Base-by-base conservation (phyloP, 176 grass and related monocot species). In the Oryza glumipatula region DNA sequence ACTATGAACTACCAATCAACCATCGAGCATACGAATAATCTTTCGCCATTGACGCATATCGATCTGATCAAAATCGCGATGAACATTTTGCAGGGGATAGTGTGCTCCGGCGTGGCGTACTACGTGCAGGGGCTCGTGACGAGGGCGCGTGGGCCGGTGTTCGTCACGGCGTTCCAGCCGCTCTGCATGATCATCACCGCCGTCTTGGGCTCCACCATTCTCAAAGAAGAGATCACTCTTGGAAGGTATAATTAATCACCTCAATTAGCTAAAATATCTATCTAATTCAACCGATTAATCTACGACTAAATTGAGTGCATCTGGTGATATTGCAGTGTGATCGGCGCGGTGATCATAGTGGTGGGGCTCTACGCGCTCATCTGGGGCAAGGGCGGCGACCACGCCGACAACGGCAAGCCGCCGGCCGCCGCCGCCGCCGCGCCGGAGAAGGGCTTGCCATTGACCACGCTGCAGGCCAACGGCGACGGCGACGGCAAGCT, bases 381-480 rank as follows among this genome's bases (percentile, higher is more conserved):
- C 86, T 99, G 96, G 96, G 96, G 96, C 80, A 99, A 94, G 84
- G 86, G 86, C 91, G 91, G 88, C 70, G 96, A 99, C 87, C 74
- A 90, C 33, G 19, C 84, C 39, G 81, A 71, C 58, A 84, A 93
- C 33, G 83, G 72, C 49, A 86, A 93, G 69, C 84, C 16, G 58
- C 84, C 17, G 58, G 87, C 14, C 39, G 65, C 38, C 47, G 23
- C 28, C 28, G 28, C 41, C 5, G 73, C 63, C 13, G 46, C 24
- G 7, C 33, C 68, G 12, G 89, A 98, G 89, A 83, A 75, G 71
- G 28, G 26, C 58, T 80, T 98, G 47, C 93, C 96, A n/a, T 21
- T 90, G 48, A 84, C 88, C 35, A 76, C 93, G 9, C 24, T 74
- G 56, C 56, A 49, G 17, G 60, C 35, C 36, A 8, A 73, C 33